Conservation (phyloP, 1,139 yeast species). For the Meyerozyma athensensis region DNA sequence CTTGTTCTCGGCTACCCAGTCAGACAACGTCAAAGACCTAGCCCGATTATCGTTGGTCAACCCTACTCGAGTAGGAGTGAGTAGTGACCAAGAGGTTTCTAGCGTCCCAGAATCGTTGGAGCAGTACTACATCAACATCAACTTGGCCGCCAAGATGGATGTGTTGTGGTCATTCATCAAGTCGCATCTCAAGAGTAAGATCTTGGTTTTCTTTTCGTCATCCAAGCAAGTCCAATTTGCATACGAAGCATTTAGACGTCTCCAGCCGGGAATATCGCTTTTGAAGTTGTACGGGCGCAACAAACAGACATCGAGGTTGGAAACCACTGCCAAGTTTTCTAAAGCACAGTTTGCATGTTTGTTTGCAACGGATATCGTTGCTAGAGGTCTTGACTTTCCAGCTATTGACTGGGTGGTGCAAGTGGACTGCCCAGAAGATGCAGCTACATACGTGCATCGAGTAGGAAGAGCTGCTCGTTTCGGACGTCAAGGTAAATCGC, state of each 20-base stretch:
- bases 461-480: constrained; percentile 96
- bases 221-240: constrained; percentile 94
- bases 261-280: constrained; percentile 94
- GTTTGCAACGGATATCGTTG: constrained; percentile 95
- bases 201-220: constrained; percentile 83
- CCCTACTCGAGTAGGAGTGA: constrained; percentile 70
- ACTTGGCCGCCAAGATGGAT: constrained; percentile 77
- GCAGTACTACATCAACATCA: constrained; percentile 72
- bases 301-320: constrained; percentile 89
- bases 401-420: constrained; percentile 97
- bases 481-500: constrained; percentile 83
- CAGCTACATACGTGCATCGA: constrained; percentile 91
- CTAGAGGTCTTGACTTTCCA: constrained; percentile 96
- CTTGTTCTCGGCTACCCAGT: constrained; percentile 89
- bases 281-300: constrained; percentile 93
- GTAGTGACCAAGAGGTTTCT: constrained; percentile 41
- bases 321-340: constrained; percentile 80
- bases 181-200: constrained; percentile 80
- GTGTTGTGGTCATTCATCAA: constrained; percentile 85
- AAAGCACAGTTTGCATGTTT: constrained; percentile 84
- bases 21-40: constrained; percentile 79
- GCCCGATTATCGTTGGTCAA: constrained; percentile 83
- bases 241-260: constrained; percentile 82
- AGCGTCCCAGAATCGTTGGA: constrained; percentile 81
- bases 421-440: constrained; percentile 94